A percentile compares a stretch with the other conserved stretches of the same genome.
These are phyloP conservation scores for Leishmania turanica DNA, from an alignment of 208 protist genomes.

Conservation along the genomic window DNA sequence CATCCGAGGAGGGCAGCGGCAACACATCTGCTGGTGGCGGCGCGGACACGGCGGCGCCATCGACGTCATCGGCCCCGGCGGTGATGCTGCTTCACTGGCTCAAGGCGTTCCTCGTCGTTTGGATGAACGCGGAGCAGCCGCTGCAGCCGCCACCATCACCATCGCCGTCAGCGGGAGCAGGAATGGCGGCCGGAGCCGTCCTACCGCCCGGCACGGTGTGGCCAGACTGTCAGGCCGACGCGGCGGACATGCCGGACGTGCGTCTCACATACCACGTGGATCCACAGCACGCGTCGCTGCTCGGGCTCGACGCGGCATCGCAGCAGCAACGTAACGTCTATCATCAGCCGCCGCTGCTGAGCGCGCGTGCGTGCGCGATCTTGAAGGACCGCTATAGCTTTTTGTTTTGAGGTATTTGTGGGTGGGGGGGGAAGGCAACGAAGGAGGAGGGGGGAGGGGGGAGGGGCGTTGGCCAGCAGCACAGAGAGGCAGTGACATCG, in stretches of 20 bases:
- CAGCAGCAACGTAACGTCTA: conserved; percentile 9
- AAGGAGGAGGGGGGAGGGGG: not conserved
- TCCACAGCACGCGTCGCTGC: conserved; percentile 14
- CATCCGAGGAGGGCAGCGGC: not conserved
- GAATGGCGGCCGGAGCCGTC: not conserved
- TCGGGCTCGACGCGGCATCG: conserved; percentile 19
- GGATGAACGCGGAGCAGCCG: conserved; percentile 39
- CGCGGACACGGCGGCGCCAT: not conserved
- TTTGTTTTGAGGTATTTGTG: conserved; percentile 10
- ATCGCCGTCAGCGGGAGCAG: not conserved
- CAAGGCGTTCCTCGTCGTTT: conserved; percentile 27
- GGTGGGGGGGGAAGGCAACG: no score
- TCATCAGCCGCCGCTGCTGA: conserved; percentile 28
- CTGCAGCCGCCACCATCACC: conserved; percentile 16
- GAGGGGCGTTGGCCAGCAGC: not conserved
- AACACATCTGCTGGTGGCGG: not conserved
- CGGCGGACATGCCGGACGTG: conserved; percentile 20
- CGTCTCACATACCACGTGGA: conserved; percentile 20
- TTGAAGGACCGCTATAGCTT: conserved; percentile 32
- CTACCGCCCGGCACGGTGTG: conserved; percentile 17
- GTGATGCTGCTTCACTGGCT: conserved; percentile 30
- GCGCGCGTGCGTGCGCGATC: conserved; percentile 29
- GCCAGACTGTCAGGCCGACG: conserved; percentile 11
- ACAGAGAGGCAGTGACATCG: not conserved
- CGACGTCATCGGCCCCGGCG: conserved; percentile 13